Evolutionary conservation across 108 stramenopile species (phyloP), one percentile per base, ranked within the genome.

Genomic region (Skeletonema tropicum): DNA sequence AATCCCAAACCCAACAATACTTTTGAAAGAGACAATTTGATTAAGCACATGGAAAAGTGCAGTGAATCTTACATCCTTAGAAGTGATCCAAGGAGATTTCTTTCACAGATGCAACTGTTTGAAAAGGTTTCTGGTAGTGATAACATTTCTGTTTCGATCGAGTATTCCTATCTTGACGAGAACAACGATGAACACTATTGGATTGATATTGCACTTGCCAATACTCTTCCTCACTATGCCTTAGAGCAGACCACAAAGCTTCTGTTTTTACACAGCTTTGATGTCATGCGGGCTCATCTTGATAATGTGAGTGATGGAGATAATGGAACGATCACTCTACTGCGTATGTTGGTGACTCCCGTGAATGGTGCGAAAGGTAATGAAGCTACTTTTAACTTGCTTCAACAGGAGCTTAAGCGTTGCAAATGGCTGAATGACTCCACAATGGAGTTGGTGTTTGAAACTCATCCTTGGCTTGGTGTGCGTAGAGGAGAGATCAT

Each of bases 151-250:
- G 94, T 96, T 2, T 77, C 84, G 14, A 83, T 93, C 70, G 91
- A 92, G 83, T 76, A 85, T 45, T 83, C 84, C 23, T 83, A 62
- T 65, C 64, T 66, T 46, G 83, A 86, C 19, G 79, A 78, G 29
- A 77, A 88, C 66, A 76, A 71, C 33, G 81, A 64, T 63, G 71
- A 85, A 29, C 80, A 89, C 35, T 91, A 90, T 71, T 98, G 97
- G 97, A 83, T 96, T 5, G 92, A 93, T 81, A 80, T 95, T n/a
- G 96, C 97, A 17, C 87, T 96, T 30, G 90, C 95, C 68, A 98
- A 98, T 68, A 86, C 91, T 11, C 84, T 97, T 26, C 91, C 96
- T 5, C 94, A 93, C 70, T 82, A 94, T 45, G 93, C 92, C 8
- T 79, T 99, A 14, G 89, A 94, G 73, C 90, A 95, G 67, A 75